Percentiles rank a stretch among this genome's conserved stretches.
These are phyloP conservation scores for Aspergillus mulundensis DNA, from an alignment of 495 filamentous ascomycete genomes.

Conservation along the genomic window DNA sequence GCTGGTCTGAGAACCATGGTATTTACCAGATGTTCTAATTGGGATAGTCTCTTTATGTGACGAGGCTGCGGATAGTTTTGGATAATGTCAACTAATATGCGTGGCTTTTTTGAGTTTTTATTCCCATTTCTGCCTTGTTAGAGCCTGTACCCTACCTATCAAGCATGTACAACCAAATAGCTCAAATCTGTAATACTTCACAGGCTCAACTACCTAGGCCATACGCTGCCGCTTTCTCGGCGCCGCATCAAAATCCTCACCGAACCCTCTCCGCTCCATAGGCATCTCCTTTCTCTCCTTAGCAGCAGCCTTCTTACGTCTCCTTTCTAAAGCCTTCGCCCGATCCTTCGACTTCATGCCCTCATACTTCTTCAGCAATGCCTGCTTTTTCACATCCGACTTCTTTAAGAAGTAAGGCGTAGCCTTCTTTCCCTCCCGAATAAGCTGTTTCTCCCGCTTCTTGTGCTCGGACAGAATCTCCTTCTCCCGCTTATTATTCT, in stretches of 20 bases:
- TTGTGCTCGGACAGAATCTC: conserved; percentile 68
- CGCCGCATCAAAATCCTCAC: conserved; percentile 15
- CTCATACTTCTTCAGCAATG: conserved; percentile 72
- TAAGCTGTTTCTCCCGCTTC: conserved; percentile 74
- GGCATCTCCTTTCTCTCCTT: conserved; percentile 83
- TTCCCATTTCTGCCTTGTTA: not conserved
- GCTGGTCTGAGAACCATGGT: conserved; percentile 9
- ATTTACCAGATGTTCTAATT: conserved; percentile 3
- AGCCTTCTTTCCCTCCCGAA: conserved; percentile 86
- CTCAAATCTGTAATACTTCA: not conserved
- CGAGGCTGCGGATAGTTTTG: conserved; percentile 10
- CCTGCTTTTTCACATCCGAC: conserved; percentile 79
- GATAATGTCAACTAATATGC: conserved; percentile 19
- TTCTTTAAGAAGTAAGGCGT: conserved; percentile 88
- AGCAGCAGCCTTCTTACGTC: conserved; percentile 75
- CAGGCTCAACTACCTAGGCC: conserved; percentile 16
- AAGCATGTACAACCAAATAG: not conserved
- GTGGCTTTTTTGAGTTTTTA: not conserved
- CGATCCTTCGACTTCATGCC: conserved; percentile 78
- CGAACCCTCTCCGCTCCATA: conserved; percentile 51
- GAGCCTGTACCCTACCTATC: not conserved
- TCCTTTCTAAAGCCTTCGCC: conserved; percentile 72
- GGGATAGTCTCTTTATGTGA: conserved; percentile 9
- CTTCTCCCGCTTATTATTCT: conserved; percentile 60
- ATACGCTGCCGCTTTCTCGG: conserved; percentile 33